A percentile compares a stretch with the other conserved stretches of the same genome.
phyloP scores from a whole-genome alignment of 2,329 filamentous ascomycete species.

The Aureobasidium sp. region DNA sequence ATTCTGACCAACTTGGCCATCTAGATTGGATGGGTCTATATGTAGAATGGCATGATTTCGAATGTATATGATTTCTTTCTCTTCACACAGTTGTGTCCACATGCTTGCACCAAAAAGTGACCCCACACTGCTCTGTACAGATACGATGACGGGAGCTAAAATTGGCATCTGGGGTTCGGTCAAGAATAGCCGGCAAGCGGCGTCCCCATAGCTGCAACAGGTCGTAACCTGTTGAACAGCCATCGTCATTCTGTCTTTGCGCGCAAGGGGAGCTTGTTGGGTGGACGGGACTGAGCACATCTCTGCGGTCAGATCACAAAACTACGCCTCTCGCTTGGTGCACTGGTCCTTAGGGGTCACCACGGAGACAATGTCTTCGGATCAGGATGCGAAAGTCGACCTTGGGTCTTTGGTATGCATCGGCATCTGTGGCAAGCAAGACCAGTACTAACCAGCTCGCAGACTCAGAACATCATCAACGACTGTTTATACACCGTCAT shows the following conservation, averaged over 20 bases:
- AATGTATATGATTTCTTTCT: slow-evolving; percentile 4
- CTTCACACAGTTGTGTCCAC: background rate
- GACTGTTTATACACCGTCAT: slow-evolving; percentile 71
- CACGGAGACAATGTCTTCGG: slow-evolving; percentile 2
- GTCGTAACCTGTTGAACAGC: background rate
- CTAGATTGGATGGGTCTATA: background rate
- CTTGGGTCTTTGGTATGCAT: slow-evolving; percentile 10
- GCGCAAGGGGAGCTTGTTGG: background rate
- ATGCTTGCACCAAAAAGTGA: background rate
- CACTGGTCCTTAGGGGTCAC: background rate
- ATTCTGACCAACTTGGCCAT: background rate
- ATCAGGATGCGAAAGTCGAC: slow-evolving; percentile 14
- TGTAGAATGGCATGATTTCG: slow-evolving; percentile 4
- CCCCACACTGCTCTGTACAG: background rate
- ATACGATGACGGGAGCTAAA: background rate
- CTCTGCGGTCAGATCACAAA: background rate
- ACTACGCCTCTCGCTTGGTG: background rate
- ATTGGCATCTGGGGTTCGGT: slow-evolving; percentile 6
- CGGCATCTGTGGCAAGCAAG: background rate
- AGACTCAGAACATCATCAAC: slow-evolving; percentile 58
- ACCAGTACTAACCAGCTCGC: background rate
- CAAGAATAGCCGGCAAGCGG: background rate
- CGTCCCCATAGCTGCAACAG: background rate
- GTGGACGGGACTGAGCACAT: background rate
- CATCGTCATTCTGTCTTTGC: background rate